Base-by-base conservation (phyloP, 129 eudicot genomes). In the Lonicera japonica region DNA sequence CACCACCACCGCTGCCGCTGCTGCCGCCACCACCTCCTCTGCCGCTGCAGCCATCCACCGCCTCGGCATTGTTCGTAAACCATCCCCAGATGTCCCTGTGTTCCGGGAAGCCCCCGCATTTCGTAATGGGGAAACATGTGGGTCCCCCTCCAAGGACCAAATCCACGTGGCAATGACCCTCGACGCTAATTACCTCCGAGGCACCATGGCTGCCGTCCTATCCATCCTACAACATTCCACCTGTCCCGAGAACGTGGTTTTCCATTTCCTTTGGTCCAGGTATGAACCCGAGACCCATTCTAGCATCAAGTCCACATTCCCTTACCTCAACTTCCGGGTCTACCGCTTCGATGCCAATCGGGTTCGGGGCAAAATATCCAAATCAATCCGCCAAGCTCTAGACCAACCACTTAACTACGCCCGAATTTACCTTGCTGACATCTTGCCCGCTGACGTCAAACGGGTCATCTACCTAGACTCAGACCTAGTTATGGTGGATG, bases 391-490 rank as follows among this genome's bases (percentile, higher is more conserved):
- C 11, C 82, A 76, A 50, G 86, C 86, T 0, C 39, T 80, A 0
- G 86, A 80, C 25, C 79, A 80, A 62, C 86, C 86, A 15, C 36
- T 80, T 34, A 80, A 80, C 22, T 80, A 80, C 24, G 86, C 86
- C 0, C 50, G 86, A 16, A 65, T 72, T 0, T 72, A 80, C 36
- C 70, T 80, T 1, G 79, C 82, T 0, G 82, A 76, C 22, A 67
- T 80, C 0, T 20, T 80, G 0, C 82, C 79, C 5, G 3, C 34
- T 0, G 62, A 64, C 0, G 86, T 72, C 0, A 60, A 65, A 0
- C 65, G 82, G 0, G 50, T 80, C 0, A 72, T 80, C 10, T 80
- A 80, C 51, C 77, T 80, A 16, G 86, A 80, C 36, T 80, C 82
- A 0, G 82, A 80, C 38, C 64, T 80, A 1, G 75, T 80, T 9